These are phyloP conservation scores for Pisolithus albus DNA, from an alignment of 768 basidiomycete species.

Conservation along the genomic window DNA sequence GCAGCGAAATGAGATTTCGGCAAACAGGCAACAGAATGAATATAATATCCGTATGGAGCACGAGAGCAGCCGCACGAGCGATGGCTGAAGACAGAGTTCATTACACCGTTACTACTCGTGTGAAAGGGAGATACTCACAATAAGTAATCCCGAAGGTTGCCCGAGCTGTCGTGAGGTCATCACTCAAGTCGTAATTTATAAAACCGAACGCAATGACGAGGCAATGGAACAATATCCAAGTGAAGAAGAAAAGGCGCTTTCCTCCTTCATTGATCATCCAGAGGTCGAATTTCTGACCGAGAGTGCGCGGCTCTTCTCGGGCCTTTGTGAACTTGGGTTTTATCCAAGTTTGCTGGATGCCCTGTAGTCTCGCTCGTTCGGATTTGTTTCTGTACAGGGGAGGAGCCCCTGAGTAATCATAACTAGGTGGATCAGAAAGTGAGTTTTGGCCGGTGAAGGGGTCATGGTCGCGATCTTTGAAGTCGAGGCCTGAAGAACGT, in stretches of 20 bases:
- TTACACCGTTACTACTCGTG: not conserved
- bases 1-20: constrained; percentile 86
- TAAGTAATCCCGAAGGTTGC: constrained; percentile 70
- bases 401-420: constrained; percentile 31
- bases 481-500: constrained; percentile 61
- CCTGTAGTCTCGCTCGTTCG: constrained; percentile 78
- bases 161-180: constrained; percentile 65
- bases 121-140: constrained; percentile 38
- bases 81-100: constrained; percentile 45
- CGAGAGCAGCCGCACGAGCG: constrained; percentile 82
- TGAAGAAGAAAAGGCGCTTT: constrained; percentile 65
- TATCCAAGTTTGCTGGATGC: constrained; percentile 62
- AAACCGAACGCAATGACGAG: constrained; percentile 74
- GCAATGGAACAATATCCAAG: constrained; percentile 77
- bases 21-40: constrained; percentile 95
- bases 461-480: constrained; percentile 48
- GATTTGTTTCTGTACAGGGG: constrained; percentile 81
- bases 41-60: constrained; percentile 85
- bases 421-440: constrained; percentile 27
- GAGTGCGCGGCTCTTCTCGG: constrained; percentile 33
- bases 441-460: constrained; percentile 49
- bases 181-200: constrained; percentile 72
- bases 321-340: constrained; percentile 20
- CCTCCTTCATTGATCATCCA: constrained; percentile 97
- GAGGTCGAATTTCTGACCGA: constrained; percentile 45